Base-by-base conservation (phyloP, 768 basidiomycete species). In the Dacryopinax spathularia region DNA sequence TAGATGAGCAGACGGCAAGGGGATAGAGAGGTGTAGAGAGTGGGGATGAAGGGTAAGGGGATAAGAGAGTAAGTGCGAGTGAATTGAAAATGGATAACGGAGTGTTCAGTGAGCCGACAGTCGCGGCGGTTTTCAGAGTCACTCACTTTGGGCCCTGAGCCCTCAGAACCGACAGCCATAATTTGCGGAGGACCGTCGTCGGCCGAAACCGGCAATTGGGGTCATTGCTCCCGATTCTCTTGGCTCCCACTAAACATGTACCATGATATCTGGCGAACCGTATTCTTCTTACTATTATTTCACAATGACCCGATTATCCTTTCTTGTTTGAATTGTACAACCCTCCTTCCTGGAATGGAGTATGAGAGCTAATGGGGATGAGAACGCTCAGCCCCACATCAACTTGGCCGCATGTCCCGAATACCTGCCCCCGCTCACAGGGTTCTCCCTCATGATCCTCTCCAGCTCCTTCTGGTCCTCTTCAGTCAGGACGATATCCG, bases 371-470 rank as follows among this genome's bases (percentile, higher is more conserved):
- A 56, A 18, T 20, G 25, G n/a, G n/a, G n/a, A n/a, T n/a, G n/a
- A n/a, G n/a, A n/a, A 56, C 25, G 25, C 48, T 27, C 29, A 56
- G 25, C 48, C 48, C 48, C 48, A 56, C 48, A 56, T 56, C 13
- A 56, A 20, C 48, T 56, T 56, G 48, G 48, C 48, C 3, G 25
- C 48, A 20, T 56, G 48, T 20, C 63, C 68, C 12, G 60, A 13
- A 70, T 80, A 80, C 63, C 80, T 73, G 2, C 67, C 71, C 3
- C 80, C 80, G 64, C 75, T 74, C 31, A 80, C 72, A 1, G 73
- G 71, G 39, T 72, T 67, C 7, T 64, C 68, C 22, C 74, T 70
- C 41, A 82, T 68, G 29, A 77, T 68, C 22, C 72, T 66, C 39
- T 77, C 71, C 41, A 84, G 74, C 61, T 76, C 74, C 60, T 72